Evolutionary conservation across 768 basidiomycete genomes (phyloP).

Genomic region (Chalciporus piperatus): DNA sequence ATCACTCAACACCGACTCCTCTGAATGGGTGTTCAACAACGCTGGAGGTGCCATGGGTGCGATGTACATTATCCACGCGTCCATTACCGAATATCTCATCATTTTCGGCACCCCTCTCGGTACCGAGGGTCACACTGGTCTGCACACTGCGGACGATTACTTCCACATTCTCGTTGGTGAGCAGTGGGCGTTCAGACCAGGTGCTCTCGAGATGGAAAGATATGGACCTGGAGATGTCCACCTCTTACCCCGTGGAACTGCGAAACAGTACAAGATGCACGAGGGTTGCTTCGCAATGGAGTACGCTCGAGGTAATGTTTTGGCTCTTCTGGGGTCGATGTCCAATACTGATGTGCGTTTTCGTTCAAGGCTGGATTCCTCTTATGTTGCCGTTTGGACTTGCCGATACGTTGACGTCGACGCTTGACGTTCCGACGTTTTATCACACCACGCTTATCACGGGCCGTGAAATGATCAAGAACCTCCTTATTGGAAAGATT

Average conservation of each 20-base stretch:
- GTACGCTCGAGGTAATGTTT: slow-evolving; percentile 76
- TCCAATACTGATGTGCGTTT: not conserved
- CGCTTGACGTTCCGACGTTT: slow-evolving; percentile 81
- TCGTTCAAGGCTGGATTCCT: slow-evolving; percentile 88
- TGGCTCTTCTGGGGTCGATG: not conserved
- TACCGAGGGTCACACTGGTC: slow-evolving; percentile 92
- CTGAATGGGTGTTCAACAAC: slow-evolving; percentile 95
- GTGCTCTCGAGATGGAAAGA: slow-evolving; percentile 77
- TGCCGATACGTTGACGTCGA: slow-evolving; percentile 81
- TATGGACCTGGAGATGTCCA: slow-evolving; percentile 87
- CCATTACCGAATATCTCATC: slow-evolving; percentile 94
- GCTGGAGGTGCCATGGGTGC: slow-evolving; percentile 98
- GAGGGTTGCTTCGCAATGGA: slow-evolving; percentile 95
- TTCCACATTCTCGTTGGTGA: slow-evolving; percentile 94
- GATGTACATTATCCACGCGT: slow-evolving; percentile 97
- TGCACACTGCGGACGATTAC: slow-evolving; percentile 97
- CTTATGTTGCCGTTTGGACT: slow-evolving; percentile 94
- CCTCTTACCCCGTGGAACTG: slow-evolving; percentile 73
- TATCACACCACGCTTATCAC: slow-evolving; percentile 77
- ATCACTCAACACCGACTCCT: slow-evolving; percentile 52
- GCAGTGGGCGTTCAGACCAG: slow-evolving; percentile 90
- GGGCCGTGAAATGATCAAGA: slow-evolving; percentile 77
- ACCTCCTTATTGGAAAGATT: slow-evolving; percentile 85
- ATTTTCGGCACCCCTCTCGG: slow-evolving; percentile 96
- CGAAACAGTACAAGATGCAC: slow-evolving; percentile 98